These are phyloP conservation scores for Colletotrichum magnum DNA, from an alignment of 2,329 filamentous ascomycete species.

Conservation along the genomic window DNA sequence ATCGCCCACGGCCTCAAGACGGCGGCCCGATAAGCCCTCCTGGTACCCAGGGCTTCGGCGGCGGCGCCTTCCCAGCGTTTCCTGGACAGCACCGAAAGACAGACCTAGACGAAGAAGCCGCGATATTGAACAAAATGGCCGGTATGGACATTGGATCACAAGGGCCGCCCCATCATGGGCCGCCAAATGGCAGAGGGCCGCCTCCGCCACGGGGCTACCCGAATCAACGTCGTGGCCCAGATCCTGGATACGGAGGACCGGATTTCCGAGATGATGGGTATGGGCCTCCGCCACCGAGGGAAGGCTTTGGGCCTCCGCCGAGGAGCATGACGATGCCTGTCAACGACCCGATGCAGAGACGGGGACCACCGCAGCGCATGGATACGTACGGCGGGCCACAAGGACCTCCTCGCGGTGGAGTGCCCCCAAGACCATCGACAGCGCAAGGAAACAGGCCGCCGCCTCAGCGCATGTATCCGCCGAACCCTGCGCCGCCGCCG, in stretches of 20 bases:
- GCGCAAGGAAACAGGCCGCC: conserved; percentile 66
- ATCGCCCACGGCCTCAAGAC: conserved; percentile 51
- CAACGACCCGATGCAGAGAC: conserved; percentile 59
- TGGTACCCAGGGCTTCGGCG: conserved; percentile 44
- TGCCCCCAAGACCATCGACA: conserved; percentile 69
- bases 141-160: conserved; percentile 55
- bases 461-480: conserved; percentile 67
- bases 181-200: conserved; percentile 47
- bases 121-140: conserved; percentile 58
- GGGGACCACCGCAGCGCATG: conserved; percentile 52
- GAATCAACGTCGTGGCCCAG: conserved; percentile 44
- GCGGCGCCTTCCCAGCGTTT: conserved; percentile 58
- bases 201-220: conserved; percentile 47
- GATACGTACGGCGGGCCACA: conserved; percentile 50
- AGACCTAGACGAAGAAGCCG: conserved; percentile 57
- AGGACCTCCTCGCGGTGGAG: conserved; percentile 59
- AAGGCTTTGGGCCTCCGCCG: conserved; percentile 65
- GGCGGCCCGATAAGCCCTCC: conserved; percentile 47
- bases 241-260: conserved; percentile 49
- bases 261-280: conserved; percentile 56
- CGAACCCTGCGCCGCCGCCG: conserved; percentile 56
- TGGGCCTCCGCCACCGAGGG: conserved; percentile 49
- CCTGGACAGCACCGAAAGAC: conserved; percentile 56
- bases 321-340: conserved; percentile 75
- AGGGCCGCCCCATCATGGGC: conserved; percentile 23